Evolutionary conservation across 2,329 filamentous ascomycete species (phyloP).

Genomic region (Alternaria arbusti): DNA sequence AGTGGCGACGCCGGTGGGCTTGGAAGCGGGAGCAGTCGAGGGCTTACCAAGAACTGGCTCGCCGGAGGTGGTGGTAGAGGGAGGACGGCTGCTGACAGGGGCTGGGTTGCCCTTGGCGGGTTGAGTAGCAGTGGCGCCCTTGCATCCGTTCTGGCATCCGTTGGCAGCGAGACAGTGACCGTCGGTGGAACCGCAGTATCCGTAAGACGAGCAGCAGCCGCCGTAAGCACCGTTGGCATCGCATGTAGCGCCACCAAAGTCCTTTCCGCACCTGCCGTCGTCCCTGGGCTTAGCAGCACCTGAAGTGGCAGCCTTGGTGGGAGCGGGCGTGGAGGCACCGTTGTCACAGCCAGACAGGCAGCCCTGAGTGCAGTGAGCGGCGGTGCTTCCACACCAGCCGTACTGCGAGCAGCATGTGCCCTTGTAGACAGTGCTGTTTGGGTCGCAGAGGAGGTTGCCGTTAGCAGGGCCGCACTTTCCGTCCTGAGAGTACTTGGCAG

Average conservation of each 20-base stretch:
- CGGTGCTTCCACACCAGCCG: slow-evolving; percentile 53
- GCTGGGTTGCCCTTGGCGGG: slow-evolving; percentile 11
- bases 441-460: slow-evolving; percentile 51
- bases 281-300: slow-evolving; percentile 21
- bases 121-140: slow-evolving; percentile 22
- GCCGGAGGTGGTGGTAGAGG: slow-evolving; percentile 41
- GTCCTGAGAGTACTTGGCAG: slow-evolving; percentile 46
- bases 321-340: slow-evolving; percentile 9
- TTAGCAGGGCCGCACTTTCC: slow-evolving; percentile 50
- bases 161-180: slow-evolving; percentile 46
- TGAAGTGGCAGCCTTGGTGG: slow-evolving; percentile 12
- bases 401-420: slow-evolving; percentile 56
- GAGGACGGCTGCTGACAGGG: slow-evolving; percentile 33
- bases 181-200: slow-evolving; percentile 47
- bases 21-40: slow-evolving; percentile 16
- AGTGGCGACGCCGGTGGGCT: slow-evolving; percentile 45
- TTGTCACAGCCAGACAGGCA: slow-evolving; percentile 51
- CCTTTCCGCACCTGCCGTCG: slow-evolving; percentile 52
- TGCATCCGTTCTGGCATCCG: slow-evolving; percentile 52
- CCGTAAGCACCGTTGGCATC: slow-evolving; percentile 49
- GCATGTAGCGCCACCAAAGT: slow-evolving; percentile 50
- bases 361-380: slow-evolving; percentile 48
- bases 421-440: slow-evolving; percentile 53
- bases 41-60: slow-evolving; percentile 49
- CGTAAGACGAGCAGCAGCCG: slow-evolving; percentile 48